Evolutionary conservation across 2,329 filamentous ascomycete species (phyloP), one percentile per base, ranked within the genome.

Genomic region (Sarocladium oryzae): DNA sequence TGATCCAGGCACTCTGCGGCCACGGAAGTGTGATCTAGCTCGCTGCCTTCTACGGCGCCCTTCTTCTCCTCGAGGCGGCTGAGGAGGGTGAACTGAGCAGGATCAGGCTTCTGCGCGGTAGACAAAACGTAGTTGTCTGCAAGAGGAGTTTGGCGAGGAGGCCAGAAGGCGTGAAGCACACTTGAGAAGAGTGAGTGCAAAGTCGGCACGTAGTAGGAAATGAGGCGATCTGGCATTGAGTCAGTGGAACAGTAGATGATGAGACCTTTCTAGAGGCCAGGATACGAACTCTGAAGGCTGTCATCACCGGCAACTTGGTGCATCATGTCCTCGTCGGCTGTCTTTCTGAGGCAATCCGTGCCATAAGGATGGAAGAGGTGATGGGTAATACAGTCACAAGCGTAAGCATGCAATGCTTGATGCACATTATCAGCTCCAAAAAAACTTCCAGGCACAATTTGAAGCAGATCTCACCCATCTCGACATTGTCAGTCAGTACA

Each of bases 1-100:
- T 88, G 84, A 57, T 88, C 84, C 52, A 85, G 76, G 58, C 81
- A 85, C 64, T 88, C 85, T 18, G 84, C 83, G 0, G 82, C 82
- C 55, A 80, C 75, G 57, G 83, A 76, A 2, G 79, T 66, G 3
- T 69, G 63, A 30, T 77, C 71, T 30, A 85, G 69, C 4, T 54
- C 59, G 4, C 66, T 63, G n/a, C 43, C 43, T 20, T 48, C 43
- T 5, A 48, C 26, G 5, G 24, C 26, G 16, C 26, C 28, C n/a
- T 33, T 63, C 58, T 24, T 53, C 20, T 56, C 52, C 20, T 46
- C 36, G 2, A 55, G 50, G 8, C 52, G 52, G 37, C 54, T 51
- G 26, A 55, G 45, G 11, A 55, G 54, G 24, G 54, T 55, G 26
- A 55, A 55, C 4, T 38, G 45, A 3, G 43, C 54, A 5, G 56